Evolutionary conservation across 345 rosid species (phyloP).

Genomic region (Melastoma malabathricum): DNA sequence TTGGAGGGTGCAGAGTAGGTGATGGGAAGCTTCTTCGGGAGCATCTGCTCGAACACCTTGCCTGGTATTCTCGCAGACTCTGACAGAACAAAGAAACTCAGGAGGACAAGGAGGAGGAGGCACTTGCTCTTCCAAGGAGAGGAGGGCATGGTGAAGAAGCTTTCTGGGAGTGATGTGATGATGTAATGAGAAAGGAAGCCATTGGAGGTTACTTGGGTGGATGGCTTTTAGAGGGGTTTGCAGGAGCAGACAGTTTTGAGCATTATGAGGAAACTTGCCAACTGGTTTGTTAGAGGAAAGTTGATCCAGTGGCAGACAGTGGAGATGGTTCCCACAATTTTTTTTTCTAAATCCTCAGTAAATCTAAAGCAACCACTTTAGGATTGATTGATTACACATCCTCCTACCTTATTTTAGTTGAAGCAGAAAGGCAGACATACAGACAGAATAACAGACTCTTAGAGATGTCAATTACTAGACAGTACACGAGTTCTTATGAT

Average conservation of each 20-base stretch:
- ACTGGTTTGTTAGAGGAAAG: conserved; percentile 63
- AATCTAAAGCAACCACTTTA: conserved; percentile 3
- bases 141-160: background rate
- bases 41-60: conserved; percentile 59
- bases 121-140: conserved; percentile 25
- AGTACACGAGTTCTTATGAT: too few species aligned
- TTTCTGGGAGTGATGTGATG: conserved; percentile 6
- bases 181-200: conserved; percentile 16
- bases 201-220: conserved; percentile 1
- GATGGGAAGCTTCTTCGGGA: conserved; percentile 72
- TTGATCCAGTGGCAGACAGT: conserved; percentile 64
- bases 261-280: conserved; percentile 41
- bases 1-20: conserved; percentile 79
- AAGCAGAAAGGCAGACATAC: too few species aligned
- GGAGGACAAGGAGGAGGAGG: conserved; percentile 15
- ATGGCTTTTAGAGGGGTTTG: conserved; percentile 18
- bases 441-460: too few species aligned
- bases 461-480: too few species aligned
- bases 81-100: conserved; percentile 18
- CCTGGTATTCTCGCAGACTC: conserved; percentile 61
- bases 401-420: too few species aligned
- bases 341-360: conserved; percentile 8
- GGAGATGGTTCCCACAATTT: conserved; percentile 25
- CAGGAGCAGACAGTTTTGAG: conserved; percentile 49
- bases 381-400: too few species aligned